These are phyloP conservation scores for Alternaria tenuissima DNA, from an alignment of 2,329 filamentous ascomycete genomes.

Conservation along the genomic window DNA sequence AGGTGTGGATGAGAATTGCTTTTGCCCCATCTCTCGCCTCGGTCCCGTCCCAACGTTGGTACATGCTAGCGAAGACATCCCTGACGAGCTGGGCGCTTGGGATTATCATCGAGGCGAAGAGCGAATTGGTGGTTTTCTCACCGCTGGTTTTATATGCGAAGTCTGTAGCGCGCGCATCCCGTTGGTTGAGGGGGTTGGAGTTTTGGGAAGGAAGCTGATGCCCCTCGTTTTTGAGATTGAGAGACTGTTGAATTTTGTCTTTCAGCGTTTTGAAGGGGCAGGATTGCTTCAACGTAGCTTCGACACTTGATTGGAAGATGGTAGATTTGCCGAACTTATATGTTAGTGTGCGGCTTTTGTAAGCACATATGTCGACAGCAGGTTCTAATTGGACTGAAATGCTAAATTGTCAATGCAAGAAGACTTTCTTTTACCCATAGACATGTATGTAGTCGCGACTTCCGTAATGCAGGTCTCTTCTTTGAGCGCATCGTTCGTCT, in stretches of 20 bases:
- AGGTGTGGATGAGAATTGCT: constrained; percentile 1
- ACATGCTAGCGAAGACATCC: constrained; percentile 4
- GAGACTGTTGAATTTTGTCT: background rate
- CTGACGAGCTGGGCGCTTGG: background rate
- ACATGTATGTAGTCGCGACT: background rate
- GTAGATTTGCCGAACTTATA: background rate
- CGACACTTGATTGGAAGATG: background rate
- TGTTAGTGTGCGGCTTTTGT: background rate
- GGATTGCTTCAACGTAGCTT: background rate
- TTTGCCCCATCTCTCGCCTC: constrained; percentile 2
- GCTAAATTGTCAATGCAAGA: background rate
- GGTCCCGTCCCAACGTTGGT: constrained; percentile 7
- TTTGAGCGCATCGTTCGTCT: background rate
- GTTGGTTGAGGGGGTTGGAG: background rate
- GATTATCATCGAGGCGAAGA: background rate
- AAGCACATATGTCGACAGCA: background rate
- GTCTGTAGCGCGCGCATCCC: background rate
- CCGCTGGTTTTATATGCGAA: background rate
- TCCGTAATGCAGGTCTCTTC: background rate
- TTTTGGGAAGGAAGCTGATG: background rate
- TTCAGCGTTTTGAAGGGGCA: background rate
- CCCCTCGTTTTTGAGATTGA: background rate
- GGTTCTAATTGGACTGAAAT: background rate
- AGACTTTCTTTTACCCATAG: background rate
- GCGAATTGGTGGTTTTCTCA: background rate